phyloP scores from a whole-genome alignment of 495 filamentous ascomycete genomes.

The Massariosphaeria phaeospora region DNA sequence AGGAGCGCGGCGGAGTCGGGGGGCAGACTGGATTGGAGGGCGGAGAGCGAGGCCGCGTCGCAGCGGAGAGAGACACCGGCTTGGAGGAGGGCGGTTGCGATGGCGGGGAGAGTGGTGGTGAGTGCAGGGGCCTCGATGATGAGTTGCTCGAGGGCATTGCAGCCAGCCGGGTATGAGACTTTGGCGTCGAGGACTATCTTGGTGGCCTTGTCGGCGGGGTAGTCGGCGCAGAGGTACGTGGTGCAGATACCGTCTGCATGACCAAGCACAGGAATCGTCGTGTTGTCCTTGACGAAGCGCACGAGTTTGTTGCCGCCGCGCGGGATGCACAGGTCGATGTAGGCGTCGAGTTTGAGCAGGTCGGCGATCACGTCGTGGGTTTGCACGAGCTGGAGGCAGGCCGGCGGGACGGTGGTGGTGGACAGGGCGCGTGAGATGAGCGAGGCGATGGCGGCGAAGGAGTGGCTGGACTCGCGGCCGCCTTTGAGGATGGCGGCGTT shows the following conservation, averaged over 20 bases:
- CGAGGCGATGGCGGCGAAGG: conserved; percentile 80
- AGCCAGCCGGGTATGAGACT: conserved; percentile 90
- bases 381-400: conserved; percentile 84
- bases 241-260: conserved; percentile 94
- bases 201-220: conserved; percentile 63
- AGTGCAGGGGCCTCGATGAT: conserved; percentile 75
- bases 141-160: conserved; percentile 86
- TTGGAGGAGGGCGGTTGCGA: conserved; percentile 64
- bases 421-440: conserved; percentile 77
- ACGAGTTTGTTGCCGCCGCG: conserved; percentile 92
- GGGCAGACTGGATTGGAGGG: conserved; percentile 46
- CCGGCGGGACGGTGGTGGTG: conserved; percentile 72
- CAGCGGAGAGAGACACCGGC: conserved; percentile 83
- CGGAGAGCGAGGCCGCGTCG: conserved; percentile 61
- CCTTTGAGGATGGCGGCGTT: conserved; percentile 97
- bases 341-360: conserved; percentile 72
- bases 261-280: conserved; percentile 91
- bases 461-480: conserved; percentile 91
- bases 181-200: conserved; percentile 89
- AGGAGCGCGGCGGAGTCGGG: conserved; percentile 47
- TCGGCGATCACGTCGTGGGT: conserved; percentile 83
- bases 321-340: conserved; percentile 94
- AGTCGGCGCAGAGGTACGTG: conserved; percentile 80
- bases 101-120: conserved; percentile 58
- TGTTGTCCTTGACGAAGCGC: conserved; percentile 78